Evolutionary conservation across 768 basidiomycete species (phyloP).

Genomic region (Chalciporus piperatus): DNA sequence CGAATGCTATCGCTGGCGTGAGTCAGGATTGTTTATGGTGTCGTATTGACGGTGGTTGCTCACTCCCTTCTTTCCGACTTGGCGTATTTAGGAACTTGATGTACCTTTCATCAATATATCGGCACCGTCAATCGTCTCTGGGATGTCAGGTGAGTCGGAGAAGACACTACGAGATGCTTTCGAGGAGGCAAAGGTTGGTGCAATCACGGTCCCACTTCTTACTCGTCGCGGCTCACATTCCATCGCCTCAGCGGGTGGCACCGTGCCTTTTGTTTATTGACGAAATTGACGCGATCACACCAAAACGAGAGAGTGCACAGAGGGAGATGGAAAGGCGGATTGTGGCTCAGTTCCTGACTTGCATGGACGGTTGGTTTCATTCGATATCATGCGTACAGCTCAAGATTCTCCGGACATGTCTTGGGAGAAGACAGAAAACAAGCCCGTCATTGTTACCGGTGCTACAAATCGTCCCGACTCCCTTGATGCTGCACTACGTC

Average conservation of each 20-base stretch:
- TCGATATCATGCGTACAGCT: background rate
- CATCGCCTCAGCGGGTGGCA: conserved; percentile 62
- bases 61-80: no score
- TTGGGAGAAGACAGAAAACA: conserved; percentile 92
- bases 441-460: conserved; percentile 90
- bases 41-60: no score
- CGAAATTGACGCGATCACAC: conserved; percentile 97
- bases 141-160: conserved; percentile 98
- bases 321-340: conserved; percentile 98
- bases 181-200: conserved; percentile 86
- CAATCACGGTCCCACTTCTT: background rate
- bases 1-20: no score
- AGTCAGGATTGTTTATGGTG: no score
- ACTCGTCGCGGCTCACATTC: background rate
- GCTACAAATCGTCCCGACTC: conserved; percentile 97
- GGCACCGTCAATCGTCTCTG: conserved; percentile 93
- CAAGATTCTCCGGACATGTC: conserved; percentile 72
- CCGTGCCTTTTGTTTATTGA: conserved; percentile 96
- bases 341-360: conserved; percentile 95
- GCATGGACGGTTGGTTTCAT: conserved; percentile 87
- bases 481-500: conserved; percentile 86
- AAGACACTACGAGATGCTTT: conserved; percentile 95
- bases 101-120: conserved; percentile 93
- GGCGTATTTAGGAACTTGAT: conserved; percentile 80
- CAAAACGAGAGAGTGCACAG: conserved; percentile 96